Base-by-base conservation (phyloP, 768 basidiomycete genomes). In the Agrocybe pediades region DNA sequence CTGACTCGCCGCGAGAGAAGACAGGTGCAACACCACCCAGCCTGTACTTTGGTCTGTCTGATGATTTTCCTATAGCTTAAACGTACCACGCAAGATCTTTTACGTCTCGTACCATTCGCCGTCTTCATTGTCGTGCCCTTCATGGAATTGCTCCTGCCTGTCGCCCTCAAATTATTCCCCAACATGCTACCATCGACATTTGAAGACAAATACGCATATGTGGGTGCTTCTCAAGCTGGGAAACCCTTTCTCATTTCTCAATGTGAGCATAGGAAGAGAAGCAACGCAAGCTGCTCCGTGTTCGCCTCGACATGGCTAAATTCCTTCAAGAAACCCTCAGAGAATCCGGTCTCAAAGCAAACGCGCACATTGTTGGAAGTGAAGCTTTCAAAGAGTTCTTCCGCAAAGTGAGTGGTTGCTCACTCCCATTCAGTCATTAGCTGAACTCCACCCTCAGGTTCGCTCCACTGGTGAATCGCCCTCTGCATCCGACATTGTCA, bases 251-350 rank as follows among this genome's bases (percentile, higher is more conserved):
- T n/a, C n/a, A n/a, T n/a, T n/a, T n/a, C n/a, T n/a, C n/a, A n/a
- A n/a, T n/a, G n/a, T n/a, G n/a, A n/a, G n/a, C n/a, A n/a, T 62
- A 97, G 92, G 93, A 97, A 70, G 97, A 98, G 74, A 99, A 99
- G 70, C 85, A 96, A 65, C 87, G 96, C 62, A 98, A 98, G 67
- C 80, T 98, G 2, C 86, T 99, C 41, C 87, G 94, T 53, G 93
- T 97, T 23, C 83, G 96, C 53, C 79, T 99, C 29, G 95, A 97
- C 69, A 98, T 98, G 96, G 97, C 97, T 63, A 98, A 99, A 67
- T 99, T 98, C 79, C 79, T 99, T 21, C 96, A 98, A 63, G 97
- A 99, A 70, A 98, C 97, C 0, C 82, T 99, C 41, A 85, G 92
- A 33, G 97, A 98, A 74, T 93, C 90, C 1, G 94, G 93, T 33